These are phyloP conservation scores for Aspergillus oerlinghausenensis DNA, from an alignment of 2,329 filamentous ascomycete species.

Conservation along the genomic window DNA sequence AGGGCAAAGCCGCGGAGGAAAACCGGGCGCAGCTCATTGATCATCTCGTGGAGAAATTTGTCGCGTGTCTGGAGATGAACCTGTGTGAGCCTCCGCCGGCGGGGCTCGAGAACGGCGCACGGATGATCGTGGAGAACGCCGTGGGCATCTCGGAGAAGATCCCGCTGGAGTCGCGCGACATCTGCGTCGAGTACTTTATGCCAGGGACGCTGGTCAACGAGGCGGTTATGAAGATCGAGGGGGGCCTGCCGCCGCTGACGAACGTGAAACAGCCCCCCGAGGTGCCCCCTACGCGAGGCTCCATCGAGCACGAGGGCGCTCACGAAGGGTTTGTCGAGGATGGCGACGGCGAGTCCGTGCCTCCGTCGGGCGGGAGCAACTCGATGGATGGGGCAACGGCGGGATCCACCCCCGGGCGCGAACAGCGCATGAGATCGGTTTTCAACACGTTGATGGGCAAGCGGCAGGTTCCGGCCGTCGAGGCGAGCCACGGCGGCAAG, in stretches of 20 bases:
- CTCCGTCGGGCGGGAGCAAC: conserved; percentile 13
- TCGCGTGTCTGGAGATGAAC: conserved; percentile 65
- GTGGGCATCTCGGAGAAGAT: conserved; percentile 81
- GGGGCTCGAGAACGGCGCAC: conserved; percentile 80
- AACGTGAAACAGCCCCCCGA: conserved; percentile 15
- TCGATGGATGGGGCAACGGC: conserved; percentile 1
- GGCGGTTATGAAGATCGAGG: conserved; percentile 80
- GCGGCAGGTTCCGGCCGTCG: conserved; percentile 9
- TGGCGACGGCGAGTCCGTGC: conserved; percentile 20
- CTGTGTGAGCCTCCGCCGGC: conserved; percentile 71
- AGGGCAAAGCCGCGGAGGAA: conserved; percentile 60
- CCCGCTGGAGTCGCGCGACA: conserved; percentile 85
- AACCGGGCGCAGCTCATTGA: conserved; percentile 66
- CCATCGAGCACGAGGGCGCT: conserved; percentile 16
- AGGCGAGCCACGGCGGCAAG: conserved; percentile 18
- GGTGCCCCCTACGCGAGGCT: neutral
- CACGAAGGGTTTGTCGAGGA: conserved; percentile 14
- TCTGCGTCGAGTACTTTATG: conserved; percentile 78
- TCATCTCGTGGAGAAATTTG: conserved; percentile 63
- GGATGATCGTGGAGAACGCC: conserved; percentile 89
- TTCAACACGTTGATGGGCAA: conserved; percentile 37
- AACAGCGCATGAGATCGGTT: conserved; percentile 37
- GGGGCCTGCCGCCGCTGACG: conserved; percentile 56
- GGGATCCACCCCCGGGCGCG: conserved; percentile 7
- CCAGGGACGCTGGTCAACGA: conserved; percentile 68